Percentiles rank a stretch among this genome's conserved stretches.
phyloP scores from a whole-genome alignment of 73 alveolate genomes.

The Paramecium primaurelia region DNA sequence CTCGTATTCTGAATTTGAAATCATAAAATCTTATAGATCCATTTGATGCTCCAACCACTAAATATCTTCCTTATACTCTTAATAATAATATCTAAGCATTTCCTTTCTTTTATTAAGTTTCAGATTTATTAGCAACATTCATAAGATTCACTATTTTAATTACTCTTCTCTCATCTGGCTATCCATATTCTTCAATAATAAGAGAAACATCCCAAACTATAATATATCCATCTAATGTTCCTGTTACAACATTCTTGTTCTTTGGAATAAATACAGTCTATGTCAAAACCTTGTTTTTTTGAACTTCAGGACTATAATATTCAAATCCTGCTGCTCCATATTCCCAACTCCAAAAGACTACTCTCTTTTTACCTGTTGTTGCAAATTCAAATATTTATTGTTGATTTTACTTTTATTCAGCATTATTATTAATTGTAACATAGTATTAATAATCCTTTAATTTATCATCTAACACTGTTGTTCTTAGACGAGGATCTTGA shows the following conservation, averaged over 20 bases:
- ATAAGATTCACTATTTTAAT: constrained; percentile 90
- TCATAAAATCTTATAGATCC: constrained; percentile 97
- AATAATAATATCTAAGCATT: constrained; percentile 84
- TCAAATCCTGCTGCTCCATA: constrained; percentile 68
- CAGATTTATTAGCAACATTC: constrained; percentile 76
- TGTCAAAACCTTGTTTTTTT: constrained; percentile 76
- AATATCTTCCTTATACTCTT: constrained; percentile 90
- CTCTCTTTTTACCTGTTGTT: constrained; percentile 76
- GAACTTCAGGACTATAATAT: constrained; percentile 74
- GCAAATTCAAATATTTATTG: constrained; percentile 66
- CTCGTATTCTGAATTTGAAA: constrained; percentile 89
- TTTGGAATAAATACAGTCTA: constrained; percentile 92
- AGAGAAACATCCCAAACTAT: constrained; percentile 97
- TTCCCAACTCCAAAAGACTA: constrained; percentile 82
- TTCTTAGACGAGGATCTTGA: not conserved
- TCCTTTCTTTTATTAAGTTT: constrained; percentile 79
- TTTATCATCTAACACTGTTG: constrained; percentile 17
- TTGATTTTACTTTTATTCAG: not conserved
- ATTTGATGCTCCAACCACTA: constrained; percentile 95
- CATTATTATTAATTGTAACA: constrained; percentile 35
- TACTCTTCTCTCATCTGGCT: constrained; percentile 93
- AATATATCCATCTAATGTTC: constrained; percentile 94
- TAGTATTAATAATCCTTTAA: constrained; percentile 7
- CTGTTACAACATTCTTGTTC: constrained; percentile 91
- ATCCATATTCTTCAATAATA: constrained; percentile 93